phyloP scores from a whole-genome alignment of 305 asterid species.

The Rubia balearica region DNA sequence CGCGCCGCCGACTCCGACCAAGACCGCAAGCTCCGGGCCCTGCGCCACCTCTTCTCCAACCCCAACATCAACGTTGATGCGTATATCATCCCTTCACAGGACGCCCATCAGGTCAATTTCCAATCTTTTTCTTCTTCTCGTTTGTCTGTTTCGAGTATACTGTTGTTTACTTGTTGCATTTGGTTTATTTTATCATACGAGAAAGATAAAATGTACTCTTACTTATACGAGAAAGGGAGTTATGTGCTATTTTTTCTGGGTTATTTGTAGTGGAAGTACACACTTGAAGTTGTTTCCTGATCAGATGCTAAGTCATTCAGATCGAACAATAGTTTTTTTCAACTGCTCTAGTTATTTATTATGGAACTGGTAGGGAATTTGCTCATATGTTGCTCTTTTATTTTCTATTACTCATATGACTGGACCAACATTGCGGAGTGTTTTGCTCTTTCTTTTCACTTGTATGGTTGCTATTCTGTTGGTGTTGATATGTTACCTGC shows the following conservation, averaged over 20 bases:
- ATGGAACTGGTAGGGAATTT: not conserved
- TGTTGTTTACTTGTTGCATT: not conserved
- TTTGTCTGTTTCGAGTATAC: not conserved
- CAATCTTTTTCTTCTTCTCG: not conserved
- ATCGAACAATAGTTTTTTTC: no score
- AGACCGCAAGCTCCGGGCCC: slow-evolving; percentile 59
- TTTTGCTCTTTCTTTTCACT: not conserved
- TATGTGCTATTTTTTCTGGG: no score
- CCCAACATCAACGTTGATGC: slow-evolving; percentile 75
- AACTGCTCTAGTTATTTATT: not conserved
- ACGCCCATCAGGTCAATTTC: slow-evolving; percentile 77
- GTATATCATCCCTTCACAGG: slow-evolving; percentile 92
- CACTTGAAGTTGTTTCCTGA: no score
- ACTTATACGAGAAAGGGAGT: no score
- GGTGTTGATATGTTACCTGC: not conserved
- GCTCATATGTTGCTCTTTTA: not conserved
- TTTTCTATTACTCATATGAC: not conserved
- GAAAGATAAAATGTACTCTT: no score
- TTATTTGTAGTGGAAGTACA: no score
- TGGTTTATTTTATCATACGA: no score
- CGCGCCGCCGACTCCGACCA: slow-evolving; percentile 27
- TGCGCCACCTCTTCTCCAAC: slow-evolving; percentile 63
- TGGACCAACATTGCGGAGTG: not conserved
- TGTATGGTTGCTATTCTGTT: not conserved
- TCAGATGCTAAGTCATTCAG: no score